Base-by-base conservation (phyloP, 768 basidiomycete genomes). In the Rhodotorula babjevae region DNA sequence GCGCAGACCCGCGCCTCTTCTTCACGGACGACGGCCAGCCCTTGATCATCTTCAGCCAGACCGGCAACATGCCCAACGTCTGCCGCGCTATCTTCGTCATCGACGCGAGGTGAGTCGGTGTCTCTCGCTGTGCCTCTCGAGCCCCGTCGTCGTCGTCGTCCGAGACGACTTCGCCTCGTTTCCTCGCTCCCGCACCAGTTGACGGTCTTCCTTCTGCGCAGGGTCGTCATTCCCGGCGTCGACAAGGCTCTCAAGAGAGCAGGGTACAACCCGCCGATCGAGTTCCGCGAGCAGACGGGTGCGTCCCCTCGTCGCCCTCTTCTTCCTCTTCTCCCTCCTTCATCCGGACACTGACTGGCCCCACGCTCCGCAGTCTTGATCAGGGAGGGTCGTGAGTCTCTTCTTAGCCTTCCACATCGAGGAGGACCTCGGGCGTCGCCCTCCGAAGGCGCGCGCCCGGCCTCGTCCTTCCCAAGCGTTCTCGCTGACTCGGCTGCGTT, bases 61-160 rank as follows among this genome's bases (percentile, higher is more conserved):
- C 65, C 25, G 71, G 71, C 5, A 18, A 47, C 25, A 40, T n/a
- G 11, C 71, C 71, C 27, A 64, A 58, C n/a, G 29, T 72, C 10
- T 72, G 71, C n/a, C 50, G 71, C 23, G 71, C 71, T 2, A 27
- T 72, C n/a, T 67, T 36, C 40, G 42, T 72, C 42, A 64, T 72
- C 19, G 71, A 72, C 14, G 71, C 66, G 3, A 33, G 71, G 69
- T 60, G 29, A 10, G 69, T 29, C 12, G 3, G 9, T 42, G 42
- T 14, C 42, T 42, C n/a, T n/a, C n/a, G n/a, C n/a, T n/a, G n/a
- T n/a, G n/a, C n/a, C n/a, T n/a, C n/a, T n/a, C n/a, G n/a, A n/a
- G n/a, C n/a, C n/a, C n/a, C n/a, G 42, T 42, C 7, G 42, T 42
- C 42, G 42, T 42, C 42, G 42, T 42, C 42, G 42, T 42, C 42